Percentiles rank a stretch among this genome's conserved stretches.
Evolutionary conservation across 306 rosid genomes (phyloP).

Genomic region (Inga laurina): DNA sequence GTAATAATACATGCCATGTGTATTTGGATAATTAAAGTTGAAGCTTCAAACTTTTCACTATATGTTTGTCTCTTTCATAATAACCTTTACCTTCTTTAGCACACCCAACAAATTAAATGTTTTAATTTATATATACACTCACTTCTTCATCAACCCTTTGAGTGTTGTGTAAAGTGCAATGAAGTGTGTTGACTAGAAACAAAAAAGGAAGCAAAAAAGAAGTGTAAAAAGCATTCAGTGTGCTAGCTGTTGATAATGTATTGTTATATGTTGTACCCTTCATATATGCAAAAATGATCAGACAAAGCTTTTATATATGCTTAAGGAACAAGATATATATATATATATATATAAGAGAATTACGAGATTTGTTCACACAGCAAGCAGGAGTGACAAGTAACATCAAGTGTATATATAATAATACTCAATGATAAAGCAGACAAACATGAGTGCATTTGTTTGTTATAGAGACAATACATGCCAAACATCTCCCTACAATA

Average conservation of each 20-base stretch:
- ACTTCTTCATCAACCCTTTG: neutral
- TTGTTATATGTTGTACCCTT: neutral
- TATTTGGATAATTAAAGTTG: neutral
- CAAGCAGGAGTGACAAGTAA: slow-evolving; percentile 24
- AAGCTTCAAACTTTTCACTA: neutral
- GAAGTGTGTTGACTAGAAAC: neutral
- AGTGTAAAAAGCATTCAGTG: neutral
- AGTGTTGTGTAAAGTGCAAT: neutral
- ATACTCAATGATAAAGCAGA: slow-evolving; percentile 27
- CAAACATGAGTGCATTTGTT: slow-evolving; percentile 20
- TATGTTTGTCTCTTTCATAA: neutral
- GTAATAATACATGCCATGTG: neutral
- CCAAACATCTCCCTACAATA: neutral
- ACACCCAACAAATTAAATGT: neutral
- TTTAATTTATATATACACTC: neutral
- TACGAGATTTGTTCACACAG: neutral
- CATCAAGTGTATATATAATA: slow-evolving; percentile 29
- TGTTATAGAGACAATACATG: neutral
- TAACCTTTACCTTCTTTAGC: neutral
- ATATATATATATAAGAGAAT: neutral
- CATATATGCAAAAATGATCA: neutral
- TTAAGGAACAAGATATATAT: neutral
- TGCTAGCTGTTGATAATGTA: neutral
- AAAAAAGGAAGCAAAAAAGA: neutral
- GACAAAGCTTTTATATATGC: neutral